A percentile compares a stretch with the other conserved stretches of the same genome.
Evolutionary conservation across 768 basidiomycete species (phyloP).

Genomic region (Leccinum aurantiacum): DNA sequence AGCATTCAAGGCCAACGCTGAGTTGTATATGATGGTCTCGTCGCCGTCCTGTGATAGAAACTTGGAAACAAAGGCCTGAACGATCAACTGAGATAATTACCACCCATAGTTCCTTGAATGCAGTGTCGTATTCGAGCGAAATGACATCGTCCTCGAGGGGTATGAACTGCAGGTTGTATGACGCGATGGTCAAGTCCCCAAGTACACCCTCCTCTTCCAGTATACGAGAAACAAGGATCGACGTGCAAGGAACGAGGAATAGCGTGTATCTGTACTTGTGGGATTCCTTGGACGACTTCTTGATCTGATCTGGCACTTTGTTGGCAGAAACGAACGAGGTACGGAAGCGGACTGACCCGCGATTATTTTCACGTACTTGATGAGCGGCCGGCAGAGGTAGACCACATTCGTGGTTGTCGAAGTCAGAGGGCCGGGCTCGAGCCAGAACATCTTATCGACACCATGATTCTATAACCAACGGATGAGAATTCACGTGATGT

Average conservation of each 20-base stretch:
- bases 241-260: conserved; percentile 83
- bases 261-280: conserved; percentile 84
- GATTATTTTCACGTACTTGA: too few relatives aligned
- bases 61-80: neutral
- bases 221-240: conserved; percentile 80
- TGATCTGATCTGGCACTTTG: conserved; percentile 78
- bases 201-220: conserved; percentile 97
- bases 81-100: conserved; percentile 40
- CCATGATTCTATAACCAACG: conserved; percentile 82
- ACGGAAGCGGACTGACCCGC: conserved; percentile 53
- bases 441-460: conserved; percentile 99
- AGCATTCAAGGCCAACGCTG: conserved; percentile 54
- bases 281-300: conserved; percentile 67
- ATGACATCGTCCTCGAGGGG: conserved; percentile 86
- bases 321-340: conserved; percentile 23
- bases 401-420: conserved; percentile 87
- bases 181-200: conserved; percentile 88
- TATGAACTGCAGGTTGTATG: conserved; percentile 92
- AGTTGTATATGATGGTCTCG: conserved; percentile 85
- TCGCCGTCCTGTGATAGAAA: conserved; percentile 73
- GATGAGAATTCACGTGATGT: conserved; percentile 9
- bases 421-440: conserved; percentile 83
- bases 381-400: too few relatives aligned
- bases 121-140: conserved; percentile 50
- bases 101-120: conserved; percentile 89